Percentiles rank a stretch among this genome's conserved stretches.
phyloP scores from a whole-genome alignment of 2,329 filamentous ascomycete genomes.

The Xylaria sp. region DNA sequence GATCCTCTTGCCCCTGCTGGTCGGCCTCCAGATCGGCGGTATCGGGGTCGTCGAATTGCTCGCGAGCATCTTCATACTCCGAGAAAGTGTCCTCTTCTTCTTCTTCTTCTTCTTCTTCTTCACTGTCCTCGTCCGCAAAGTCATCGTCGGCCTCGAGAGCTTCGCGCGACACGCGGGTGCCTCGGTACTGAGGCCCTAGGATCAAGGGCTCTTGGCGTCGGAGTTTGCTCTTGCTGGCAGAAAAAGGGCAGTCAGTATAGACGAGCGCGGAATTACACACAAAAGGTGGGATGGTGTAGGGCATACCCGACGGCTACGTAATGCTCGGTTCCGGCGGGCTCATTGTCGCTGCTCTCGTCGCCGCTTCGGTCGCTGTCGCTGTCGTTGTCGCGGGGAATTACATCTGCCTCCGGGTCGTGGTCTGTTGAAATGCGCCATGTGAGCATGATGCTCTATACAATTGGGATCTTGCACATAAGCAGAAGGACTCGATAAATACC shows the following conservation, averaged over 20 bases:
- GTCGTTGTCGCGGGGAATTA: slow-evolving; percentile 54
- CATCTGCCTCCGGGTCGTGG: slow-evolving; percentile 81
- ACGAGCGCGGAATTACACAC: slow-evolving; percentile 21
- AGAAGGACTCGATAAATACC: slow-evolving; percentile 57
- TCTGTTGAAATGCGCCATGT: slow-evolving; percentile 61
- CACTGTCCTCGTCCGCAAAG: slow-evolving; percentile 38
- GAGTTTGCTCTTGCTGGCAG: slow-evolving; percentile 79
- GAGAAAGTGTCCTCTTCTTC: slow-evolving; percentile 56
- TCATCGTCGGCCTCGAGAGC: slow-evolving; percentile 61
- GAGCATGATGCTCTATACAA: slow-evolving; percentile 24
- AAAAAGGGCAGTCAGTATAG: slow-evolving; percentile 17
- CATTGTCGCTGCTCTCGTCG: slow-evolving; percentile 63
- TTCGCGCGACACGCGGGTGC: slow-evolving; percentile 76
- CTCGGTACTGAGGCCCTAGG: slow-evolving; percentile 83
- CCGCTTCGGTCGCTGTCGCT: slow-evolving; percentile 64
- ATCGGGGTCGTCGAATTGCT: slow-evolving; percentile 66
- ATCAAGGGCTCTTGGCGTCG: slow-evolving; percentile 75
- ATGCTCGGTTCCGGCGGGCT: slow-evolving; percentile 80
- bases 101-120: slow-evolving; percentile 53
- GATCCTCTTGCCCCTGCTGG: slow-evolving; percentile 61
- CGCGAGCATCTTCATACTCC: slow-evolving; percentile 48
- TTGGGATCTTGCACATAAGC: neutral
- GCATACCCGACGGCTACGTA: slow-evolving; percentile 66
- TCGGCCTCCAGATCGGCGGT: slow-evolving; percentile 65
- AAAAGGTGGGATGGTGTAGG: slow-evolving; percentile 18